Conservation (phyloP, 495 filamentous ascomycete species). For the Penicillium daleae region DNA sequence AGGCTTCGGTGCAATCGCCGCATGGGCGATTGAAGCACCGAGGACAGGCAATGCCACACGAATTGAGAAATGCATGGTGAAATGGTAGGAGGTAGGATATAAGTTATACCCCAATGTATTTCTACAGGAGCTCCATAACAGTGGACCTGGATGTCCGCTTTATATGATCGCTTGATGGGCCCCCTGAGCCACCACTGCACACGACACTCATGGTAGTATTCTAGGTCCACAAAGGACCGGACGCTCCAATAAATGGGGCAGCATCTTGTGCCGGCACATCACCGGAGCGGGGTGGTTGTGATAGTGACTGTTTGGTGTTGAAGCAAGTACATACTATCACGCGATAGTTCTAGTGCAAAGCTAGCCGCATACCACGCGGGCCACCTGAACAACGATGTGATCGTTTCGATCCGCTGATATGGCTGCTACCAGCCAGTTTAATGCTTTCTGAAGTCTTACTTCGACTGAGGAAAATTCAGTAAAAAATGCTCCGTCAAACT, state of each 20-base stretch:
- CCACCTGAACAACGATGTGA: conserved; percentile 4
- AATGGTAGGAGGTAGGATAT: no score
- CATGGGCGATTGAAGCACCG: conserved; percentile 12
- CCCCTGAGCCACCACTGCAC: background rate
- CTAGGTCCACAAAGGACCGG: background rate
- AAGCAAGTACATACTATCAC: background rate
- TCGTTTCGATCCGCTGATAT: background rate
- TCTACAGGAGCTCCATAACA: background rate
- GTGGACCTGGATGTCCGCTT: background rate
- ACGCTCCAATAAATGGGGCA: background rate
- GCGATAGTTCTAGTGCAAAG: conserved; percentile 4
- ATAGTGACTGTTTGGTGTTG: background rate
- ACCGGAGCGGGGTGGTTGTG: conserved; percentile 8
- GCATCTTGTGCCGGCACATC: background rate
- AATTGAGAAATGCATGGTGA: conserved; percentile 7
- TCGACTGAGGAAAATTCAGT: background rate
- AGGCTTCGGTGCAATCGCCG: conserved; percentile 15
- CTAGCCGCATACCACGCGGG: conserved; percentile 6
- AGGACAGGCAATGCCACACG: conserved; percentile 10
- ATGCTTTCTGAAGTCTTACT: background rate
- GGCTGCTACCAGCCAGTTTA: background rate
- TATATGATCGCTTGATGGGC: background rate
- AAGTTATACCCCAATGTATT: background rate
- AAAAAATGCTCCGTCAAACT: background rate
- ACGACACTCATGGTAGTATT: conserved; percentile 2